These are phyloP conservation scores for Daldinia bambusicola DNA, from an alignment of 495 filamentous ascomycete genomes.

Conservation along the genomic window DNA sequence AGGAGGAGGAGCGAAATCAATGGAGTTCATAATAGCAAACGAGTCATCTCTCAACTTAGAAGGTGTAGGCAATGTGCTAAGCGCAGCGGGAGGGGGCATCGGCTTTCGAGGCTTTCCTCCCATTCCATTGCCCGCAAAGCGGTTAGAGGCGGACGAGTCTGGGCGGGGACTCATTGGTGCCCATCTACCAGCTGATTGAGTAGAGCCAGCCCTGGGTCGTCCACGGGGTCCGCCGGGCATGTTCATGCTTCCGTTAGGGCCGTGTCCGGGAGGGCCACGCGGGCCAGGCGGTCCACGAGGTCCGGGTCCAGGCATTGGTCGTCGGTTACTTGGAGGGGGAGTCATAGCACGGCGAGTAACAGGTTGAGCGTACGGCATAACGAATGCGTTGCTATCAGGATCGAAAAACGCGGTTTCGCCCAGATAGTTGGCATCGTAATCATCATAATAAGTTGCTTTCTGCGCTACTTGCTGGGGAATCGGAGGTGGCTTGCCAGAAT, in stretches of 20 bases:
- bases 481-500: constrained; percentile 56
- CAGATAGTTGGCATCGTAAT: constrained; percentile 74
- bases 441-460: constrained; percentile 68
- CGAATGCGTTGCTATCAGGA: constrained; percentile 75
- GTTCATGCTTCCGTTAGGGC: constrained; percentile 52
- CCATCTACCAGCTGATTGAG: constrained; percentile 50
- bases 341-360: constrained; percentile 94
- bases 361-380: constrained; percentile 83
- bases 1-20: constrained; percentile 88
- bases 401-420: constrained; percentile 75
- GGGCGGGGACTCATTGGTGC: constrained; percentile 61
- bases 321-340: constrained; percentile 83
- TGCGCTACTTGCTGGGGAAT: constrained; percentile 46
- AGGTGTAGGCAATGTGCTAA: constrained; percentile 83
- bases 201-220: constrained; percentile 58
- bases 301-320: constrained; percentile 57
- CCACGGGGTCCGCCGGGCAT: constrained; percentile 50
- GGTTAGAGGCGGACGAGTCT: constrained; percentile 74
- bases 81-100: constrained; percentile 76
- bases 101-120: constrained; percentile 63
- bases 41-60: constrained; percentile 87
- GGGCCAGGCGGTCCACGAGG: constrained; percentile 48
- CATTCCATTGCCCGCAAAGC: constrained; percentile 17
- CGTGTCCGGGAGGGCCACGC: constrained; percentile 53
- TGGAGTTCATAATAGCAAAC: constrained; percentile 70